Evolutionary conservation across 2,329 filamentous ascomycete genomes (phyloP), one percentile per base, ranked within the genome.

Genomic region (Sclerotinia spermophila): DNA sequence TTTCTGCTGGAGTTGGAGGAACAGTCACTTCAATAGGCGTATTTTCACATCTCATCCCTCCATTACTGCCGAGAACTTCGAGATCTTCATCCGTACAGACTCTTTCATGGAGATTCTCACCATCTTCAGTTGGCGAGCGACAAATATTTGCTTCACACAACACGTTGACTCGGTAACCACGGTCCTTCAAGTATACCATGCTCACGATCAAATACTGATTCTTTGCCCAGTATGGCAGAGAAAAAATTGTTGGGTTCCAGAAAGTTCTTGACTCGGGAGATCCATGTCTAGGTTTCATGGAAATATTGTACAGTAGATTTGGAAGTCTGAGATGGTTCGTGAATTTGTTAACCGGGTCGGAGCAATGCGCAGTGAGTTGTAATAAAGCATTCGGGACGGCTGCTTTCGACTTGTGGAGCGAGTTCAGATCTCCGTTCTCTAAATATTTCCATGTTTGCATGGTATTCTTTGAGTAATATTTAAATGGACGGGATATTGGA

Each of bases 121-220:
- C 68, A 24, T 59, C 70, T 55, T 59, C 61, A 42, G 45, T 71
- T 55, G 71, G 71, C 27, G 75, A 72, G 61, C 75, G 74, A 72
- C 81, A 82, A 55, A 81, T 78, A 51, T 80, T 80, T 10, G 81
- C 81, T 73, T 81, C 80, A 69, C 81, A 82, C 38, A 81, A 72
- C 24, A 81, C 79, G 44, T 80, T 81, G 58, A 79, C 75, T 67
- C 81, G 79, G 69, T 79, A 79, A 21, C 77, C 74, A 19, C 79
- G 79, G 5, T 78, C 75, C 15, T 79, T 80, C 13, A 72, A 69
- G 44, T 79, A 73, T 17, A 82, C 77, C 71, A 81, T 78, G 42
- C 78, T 79, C 19, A 82, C 76, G 30, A 82, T 75, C 5, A 81
- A 70, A 64, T 81, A 82, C 70, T 80, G 78, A 42, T 80, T 79